A percentile compares a stretch with the other conserved stretches of the same genome.
Conservation (phyloP, 139 green algal genomes). For the Chlorella sp. region DNA sequence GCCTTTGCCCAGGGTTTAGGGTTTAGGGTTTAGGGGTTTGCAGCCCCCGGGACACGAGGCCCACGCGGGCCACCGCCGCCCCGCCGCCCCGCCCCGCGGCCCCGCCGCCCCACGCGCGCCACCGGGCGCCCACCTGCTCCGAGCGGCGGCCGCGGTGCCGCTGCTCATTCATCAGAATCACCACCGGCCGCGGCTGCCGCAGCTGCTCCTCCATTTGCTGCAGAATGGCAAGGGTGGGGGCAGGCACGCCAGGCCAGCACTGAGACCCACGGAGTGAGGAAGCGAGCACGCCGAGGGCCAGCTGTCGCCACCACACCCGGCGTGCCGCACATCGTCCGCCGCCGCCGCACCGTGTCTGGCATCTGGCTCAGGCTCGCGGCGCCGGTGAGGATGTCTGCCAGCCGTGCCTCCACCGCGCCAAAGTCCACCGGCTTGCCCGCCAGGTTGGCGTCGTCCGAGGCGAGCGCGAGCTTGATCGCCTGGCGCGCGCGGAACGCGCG, state of each 20-base stretch:
- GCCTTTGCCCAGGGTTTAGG: no score
- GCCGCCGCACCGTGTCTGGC: slow-evolving; percentile 12
- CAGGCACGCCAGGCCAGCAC: no score
- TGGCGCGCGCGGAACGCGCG: slow-evolving; percentile 4
- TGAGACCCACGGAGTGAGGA: no score
- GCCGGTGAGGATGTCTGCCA: slow-evolving; percentile 8
- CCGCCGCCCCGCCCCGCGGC: no score
- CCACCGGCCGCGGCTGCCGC: neutral
- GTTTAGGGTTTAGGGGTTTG: no score
- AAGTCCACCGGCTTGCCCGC: slow-evolving; percentile 15
- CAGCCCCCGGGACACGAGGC: no score
- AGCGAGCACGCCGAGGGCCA: no score
- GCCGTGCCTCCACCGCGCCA: slow-evolving; percentile 13
- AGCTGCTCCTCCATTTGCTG: slow-evolving; percentile 18
- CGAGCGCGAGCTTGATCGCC: slow-evolving; percentile 20
- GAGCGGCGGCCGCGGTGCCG: neutral
- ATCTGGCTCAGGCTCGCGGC: slow-evolving; percentile 11
- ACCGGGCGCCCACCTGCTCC: slow-evolving; percentile 9
- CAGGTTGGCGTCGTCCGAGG: neutral
- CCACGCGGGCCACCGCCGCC: no score
- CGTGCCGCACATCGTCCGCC: no score
- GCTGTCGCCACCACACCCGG: no score
- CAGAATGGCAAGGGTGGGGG: neutral
- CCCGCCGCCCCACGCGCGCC: neutral
- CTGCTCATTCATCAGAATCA: slow-evolving; percentile 4